phyloP scores from a whole-genome alignment of 2,329 filamentous ascomycete genomes.

The Colletotrichum paranaense region DNA sequence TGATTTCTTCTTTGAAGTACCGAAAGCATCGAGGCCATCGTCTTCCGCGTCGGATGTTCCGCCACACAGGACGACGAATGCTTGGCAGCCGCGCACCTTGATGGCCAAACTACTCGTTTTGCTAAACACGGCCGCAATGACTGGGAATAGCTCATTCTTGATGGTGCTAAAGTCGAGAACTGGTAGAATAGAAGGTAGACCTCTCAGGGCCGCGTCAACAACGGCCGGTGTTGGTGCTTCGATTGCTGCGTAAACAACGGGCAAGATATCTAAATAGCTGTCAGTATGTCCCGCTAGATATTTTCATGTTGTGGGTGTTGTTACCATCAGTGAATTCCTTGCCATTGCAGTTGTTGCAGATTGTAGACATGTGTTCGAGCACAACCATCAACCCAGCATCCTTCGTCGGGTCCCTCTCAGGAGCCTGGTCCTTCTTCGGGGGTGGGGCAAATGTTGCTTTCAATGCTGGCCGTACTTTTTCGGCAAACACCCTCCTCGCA shows the following conservation, averaged over 20 bases:
- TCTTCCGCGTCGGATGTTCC: conserved; percentile 69
- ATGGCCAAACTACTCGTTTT: conserved; percentile 94
- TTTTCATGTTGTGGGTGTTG: not conserved
- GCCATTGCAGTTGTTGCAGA: conserved; percentile 84
- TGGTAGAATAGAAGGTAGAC: conserved; percentile 82
- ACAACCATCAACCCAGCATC: conserved; percentile 94
- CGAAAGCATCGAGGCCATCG: conserved; percentile 82
- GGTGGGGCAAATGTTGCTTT: conserved; percentile 83
- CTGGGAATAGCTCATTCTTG: conserved; percentile 95
- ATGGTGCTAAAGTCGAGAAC: conserved; percentile 96
- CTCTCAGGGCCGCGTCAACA: conserved; percentile 85
- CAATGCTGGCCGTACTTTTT: conserved; percentile 86
- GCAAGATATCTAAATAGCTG: conserved; percentile 76
- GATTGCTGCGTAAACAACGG: conserved; percentile 84
- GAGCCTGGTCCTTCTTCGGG: conserved; percentile 70
- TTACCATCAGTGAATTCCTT: conserved; percentile 94
- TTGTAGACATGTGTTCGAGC: conserved; percentile 81
- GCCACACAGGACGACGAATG: conserved; percentile 90
- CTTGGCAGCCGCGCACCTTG: conserved; percentile 91
- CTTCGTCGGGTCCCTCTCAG: conserved; percentile 76
- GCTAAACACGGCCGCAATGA: conserved; percentile 90
- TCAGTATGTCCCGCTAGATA: not conserved
- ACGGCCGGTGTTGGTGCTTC: conserved; percentile 91
- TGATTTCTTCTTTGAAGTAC: conserved; percentile 67
- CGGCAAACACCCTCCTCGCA: conserved; percentile 82